phyloP scores from a whole-genome alignment of 2,329 filamentous ascomycete species.

The Fusarium sp. region DNA sequence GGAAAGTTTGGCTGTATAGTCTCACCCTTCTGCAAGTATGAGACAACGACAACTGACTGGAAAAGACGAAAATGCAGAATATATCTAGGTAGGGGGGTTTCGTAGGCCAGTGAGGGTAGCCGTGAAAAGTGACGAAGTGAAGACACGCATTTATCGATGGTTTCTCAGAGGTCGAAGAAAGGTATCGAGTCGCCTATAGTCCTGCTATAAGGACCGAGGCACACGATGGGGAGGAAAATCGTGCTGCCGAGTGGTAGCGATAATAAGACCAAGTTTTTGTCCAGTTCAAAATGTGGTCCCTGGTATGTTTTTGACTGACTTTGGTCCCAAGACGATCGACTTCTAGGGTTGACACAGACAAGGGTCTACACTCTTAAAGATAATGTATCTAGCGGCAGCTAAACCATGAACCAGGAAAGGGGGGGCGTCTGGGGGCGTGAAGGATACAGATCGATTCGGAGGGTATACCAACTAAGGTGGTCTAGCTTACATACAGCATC shows the following conservation, averaged over 20 bases:
- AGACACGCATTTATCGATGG: slow-evolving; percentile 21
- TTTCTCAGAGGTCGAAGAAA: background rate
- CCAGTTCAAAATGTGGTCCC: slow-evolving; percentile 37
- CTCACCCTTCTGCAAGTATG: slow-evolving; percentile 5
- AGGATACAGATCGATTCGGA: slow-evolving; percentile 35
- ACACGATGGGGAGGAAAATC: slow-evolving; percentile 2
- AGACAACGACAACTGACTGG: slow-evolving; percentile 1
- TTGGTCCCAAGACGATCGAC: slow-evolving; percentile 42
- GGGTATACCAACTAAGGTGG: slow-evolving; percentile 36
- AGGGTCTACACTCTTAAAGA: slow-evolving; percentile 43
- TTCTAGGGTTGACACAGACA: slow-evolving; percentile 40
- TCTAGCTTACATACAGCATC: slow-evolving; percentile 23
- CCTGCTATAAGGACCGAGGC: background rate
- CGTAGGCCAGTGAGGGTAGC: slow-evolving; percentile 7
- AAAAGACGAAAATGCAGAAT: slow-evolving; percentile 14
- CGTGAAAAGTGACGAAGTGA: slow-evolving; percentile 6
- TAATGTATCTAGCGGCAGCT: slow-evolving; percentile 45
- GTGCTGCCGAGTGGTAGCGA: slow-evolving; percentile 9
- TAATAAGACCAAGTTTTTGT: slow-evolving; percentile 15
- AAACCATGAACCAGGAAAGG: slow-evolving; percentile 42
- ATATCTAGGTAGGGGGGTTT: slow-evolving; percentile 9
- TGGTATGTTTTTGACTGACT: slow-evolving; percentile 43
- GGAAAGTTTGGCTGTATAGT: slow-evolving; percentile 1
- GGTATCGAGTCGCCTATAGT: background rate
- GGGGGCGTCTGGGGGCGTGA: slow-evolving; percentile 39